Base-by-base conservation (phyloP, 73 alveolate species). In the Paramecium sexaurelia region DNA sequence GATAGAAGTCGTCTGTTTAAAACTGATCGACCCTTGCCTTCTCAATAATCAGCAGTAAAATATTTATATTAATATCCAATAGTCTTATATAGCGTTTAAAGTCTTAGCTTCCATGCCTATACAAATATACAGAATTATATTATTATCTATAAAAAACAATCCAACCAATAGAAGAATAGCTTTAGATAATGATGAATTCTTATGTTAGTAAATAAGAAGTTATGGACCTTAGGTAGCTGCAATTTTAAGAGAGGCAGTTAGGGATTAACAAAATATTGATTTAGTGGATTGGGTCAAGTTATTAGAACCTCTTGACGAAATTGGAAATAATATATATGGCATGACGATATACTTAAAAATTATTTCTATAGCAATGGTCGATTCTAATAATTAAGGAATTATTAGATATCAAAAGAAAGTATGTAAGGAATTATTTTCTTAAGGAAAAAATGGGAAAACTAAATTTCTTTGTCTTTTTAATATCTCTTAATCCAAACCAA, bases 361-460 rank as follows among this genome's bases (percentile, higher is more conserved):
- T 8, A 69, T 69, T 26, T 27, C 85, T 6, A 69, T 69, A 3
- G 85, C 55, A 3, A 26, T 69, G 55, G 85, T 69, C 9, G 85
- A 69, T 69, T 69, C 43, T 6, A 69, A 69, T 69, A 29, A 69
- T 10, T 15, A 27, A 32, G 85, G 85, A 27, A 69, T 69, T 19
- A 17, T 32, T 1, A 6, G 85, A 15, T 19, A 69, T 69, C 11
- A 69, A 32, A 69, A 69, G 17, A 69, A 35, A 69, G 85, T 69
- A 19, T 69, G 85, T 24, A 69, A 69, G 27, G 85, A 69, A 69
- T 69, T 69, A n/a, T 69, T 69, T 69, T 69, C 85, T 24, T 69
- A 69, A 35, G 85, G 85, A 17, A 69, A 35, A 3, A 69, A 27
- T 69, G 85, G 85, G 9, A 69, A 69, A 35, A 29, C 33, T 29